phyloP scores from a whole-genome alignment of 2,329 filamentous ascomycete genomes.

The Exophiala mesophila region DNA sequence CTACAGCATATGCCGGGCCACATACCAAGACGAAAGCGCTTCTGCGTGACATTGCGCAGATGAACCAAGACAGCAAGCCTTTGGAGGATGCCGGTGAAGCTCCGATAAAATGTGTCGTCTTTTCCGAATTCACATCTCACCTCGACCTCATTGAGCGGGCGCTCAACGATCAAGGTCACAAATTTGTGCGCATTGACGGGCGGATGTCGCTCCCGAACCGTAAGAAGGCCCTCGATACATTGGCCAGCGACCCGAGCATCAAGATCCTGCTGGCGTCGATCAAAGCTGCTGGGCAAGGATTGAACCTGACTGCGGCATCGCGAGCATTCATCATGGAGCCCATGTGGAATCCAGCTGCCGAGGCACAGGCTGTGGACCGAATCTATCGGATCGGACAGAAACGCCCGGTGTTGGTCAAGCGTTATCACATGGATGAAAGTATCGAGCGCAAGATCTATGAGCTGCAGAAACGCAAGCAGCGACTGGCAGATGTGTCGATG shows the following conservation, averaged over 20 bases:
- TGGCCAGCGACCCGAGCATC: constrained; percentile 66
- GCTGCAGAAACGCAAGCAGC: constrained; percentile 87
- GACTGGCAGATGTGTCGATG: constrained; percentile 82
- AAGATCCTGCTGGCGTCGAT: constrained; percentile 87
- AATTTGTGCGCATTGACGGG: constrained; percentile 79
- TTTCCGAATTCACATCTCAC: constrained; percentile 93
- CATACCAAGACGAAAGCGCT: constrained; percentile 89
- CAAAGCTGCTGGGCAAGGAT: constrained; percentile 81
- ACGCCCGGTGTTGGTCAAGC: constrained; percentile 76
- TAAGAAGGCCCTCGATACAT: constrained; percentile 67
- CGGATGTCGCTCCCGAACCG: constrained; percentile 75
- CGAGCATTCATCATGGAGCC: constrained; percentile 97
- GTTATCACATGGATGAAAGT: constrained; percentile 83
- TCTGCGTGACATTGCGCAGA: constrained; percentile 65
- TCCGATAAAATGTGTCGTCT: constrained; percentile 88
- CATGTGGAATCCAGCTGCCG: constrained; percentile 92
- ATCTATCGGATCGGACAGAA: constrained; percentile 89
- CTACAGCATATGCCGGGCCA: constrained; percentile 65
- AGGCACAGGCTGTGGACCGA: constrained; percentile 90
- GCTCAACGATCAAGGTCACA: constrained; percentile 61
- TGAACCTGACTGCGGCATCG: constrained; percentile 82
- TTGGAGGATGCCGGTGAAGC: constrained; percentile 54
- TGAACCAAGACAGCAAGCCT: constrained; percentile 56
- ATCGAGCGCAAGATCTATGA: constrained; percentile 93
- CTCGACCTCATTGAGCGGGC: constrained; percentile 87